Evolutionary conservation across 495 filamentous ascomycete genomes (phyloP), one percentile per base, ranked within the genome.

Genomic region (Xylaria scruposa): DNA sequence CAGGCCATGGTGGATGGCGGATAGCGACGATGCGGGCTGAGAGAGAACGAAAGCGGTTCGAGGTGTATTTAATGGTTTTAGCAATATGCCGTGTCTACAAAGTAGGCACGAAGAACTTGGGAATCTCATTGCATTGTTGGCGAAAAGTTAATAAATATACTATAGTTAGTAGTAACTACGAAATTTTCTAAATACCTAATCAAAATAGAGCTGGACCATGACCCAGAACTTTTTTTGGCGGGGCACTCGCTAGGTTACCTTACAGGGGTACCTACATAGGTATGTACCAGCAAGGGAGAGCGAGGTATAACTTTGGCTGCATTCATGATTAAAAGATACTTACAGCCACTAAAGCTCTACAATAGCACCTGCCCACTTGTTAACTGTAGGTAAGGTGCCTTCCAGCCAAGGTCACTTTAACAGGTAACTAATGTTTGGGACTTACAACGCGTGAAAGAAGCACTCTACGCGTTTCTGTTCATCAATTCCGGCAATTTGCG

Each of bases 1-100:
- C 12, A 81, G 71, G 36, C 79, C 79, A 36, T 76, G 56, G 42
- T 79, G 77, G 54, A 81, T 79, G 26, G 77, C 79, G 15, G 79
- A 75, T 29, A 80, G 72, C 49, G 78, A 79, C 31, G 78, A 80
- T 26, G 70, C 70, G 3, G 72, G 53, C 5, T 70, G 72, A 10
- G 61, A 75, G 40, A 56, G 42, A 51, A 71, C 56, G 70, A 59
- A 31, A 44, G 56, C 42, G 54, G 69, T 44, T 29, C 44, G 69
- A 4, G 40, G 67, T 21, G 51, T 56, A 26, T 44, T 60, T 54
- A 64, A 56, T 38, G 56, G 53, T 70, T 56, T 75, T 7, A 67
- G 44, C 40, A 76, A 71, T 62, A 74, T 31, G 73, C 36, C 15
- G 56, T 73, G 74, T 74, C 69, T 76, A 74, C 72, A 44, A 49